These are phyloP conservation scores for Hysterangium stoloniferum DNA, from an alignment of 768 basidiomycete genomes.

Conservation along the genomic window DNA sequence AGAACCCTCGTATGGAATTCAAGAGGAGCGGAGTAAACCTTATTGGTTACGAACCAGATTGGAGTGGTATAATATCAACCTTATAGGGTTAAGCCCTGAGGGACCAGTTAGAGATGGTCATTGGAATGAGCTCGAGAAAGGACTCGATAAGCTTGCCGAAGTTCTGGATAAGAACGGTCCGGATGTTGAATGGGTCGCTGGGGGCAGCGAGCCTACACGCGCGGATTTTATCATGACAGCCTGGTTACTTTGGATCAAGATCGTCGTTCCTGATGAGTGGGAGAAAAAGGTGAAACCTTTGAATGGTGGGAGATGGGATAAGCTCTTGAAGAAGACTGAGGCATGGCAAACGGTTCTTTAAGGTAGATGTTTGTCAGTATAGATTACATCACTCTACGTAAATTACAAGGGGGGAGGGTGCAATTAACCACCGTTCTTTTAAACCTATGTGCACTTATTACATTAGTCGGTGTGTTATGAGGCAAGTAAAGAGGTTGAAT, in stretches of 20 bases:
- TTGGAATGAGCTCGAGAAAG: constrained; percentile 34
- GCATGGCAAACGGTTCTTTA: background rate
- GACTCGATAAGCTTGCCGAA: constrained; percentile 55
- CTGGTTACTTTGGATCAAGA: constrained; percentile 67
- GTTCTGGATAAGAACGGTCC: constrained; percentile 57
- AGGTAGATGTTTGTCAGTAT: too few relatives aligned
- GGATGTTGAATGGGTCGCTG: constrained; percentile 36
- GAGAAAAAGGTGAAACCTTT: constrained; percentile 54
- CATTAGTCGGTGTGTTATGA: too few relatives aligned
- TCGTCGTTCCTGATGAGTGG: constrained; percentile 62
- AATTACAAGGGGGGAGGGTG: too few relatives aligned
- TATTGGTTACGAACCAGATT: constrained; percentile 38
- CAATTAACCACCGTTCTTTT: too few relatives aligned
- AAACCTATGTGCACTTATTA: too few relatives aligned
- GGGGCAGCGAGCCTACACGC: constrained; percentile 63
- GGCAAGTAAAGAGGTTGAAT: too few relatives aligned
- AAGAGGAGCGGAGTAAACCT: constrained; percentile 46
- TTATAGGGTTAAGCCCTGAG: constrained; percentile 29
- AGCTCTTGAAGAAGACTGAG: constrained; percentile 38
- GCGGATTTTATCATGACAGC: constrained; percentile 71
- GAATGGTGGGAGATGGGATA: constrained; percentile 62
- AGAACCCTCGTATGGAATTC: constrained; percentile 54
- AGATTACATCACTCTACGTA: too few relatives aligned
- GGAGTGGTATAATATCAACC: constrained; percentile 16
- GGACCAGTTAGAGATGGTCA: constrained; percentile 21